Base-by-base conservation (phyloP, 768 basidiomycete species). In the Boletus speciosus region DNA sequence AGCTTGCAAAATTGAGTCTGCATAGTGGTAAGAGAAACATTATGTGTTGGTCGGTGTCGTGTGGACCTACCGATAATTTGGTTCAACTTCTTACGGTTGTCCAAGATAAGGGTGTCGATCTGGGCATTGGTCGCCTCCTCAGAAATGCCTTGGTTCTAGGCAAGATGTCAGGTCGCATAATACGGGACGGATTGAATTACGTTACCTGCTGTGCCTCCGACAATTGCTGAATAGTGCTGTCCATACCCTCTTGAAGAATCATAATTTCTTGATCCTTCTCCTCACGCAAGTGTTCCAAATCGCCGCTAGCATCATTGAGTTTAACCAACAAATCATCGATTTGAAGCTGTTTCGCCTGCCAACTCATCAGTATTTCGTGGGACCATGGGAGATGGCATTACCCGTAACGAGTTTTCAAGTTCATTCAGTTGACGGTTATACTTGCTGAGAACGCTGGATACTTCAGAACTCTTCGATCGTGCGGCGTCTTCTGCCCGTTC, bases 211-310 rank as follows among this genome's bases (percentile, higher is more conserved):
- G 90, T 25, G 88, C 79, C 35, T 98, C 93, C 34, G 85, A 85
- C 39, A 98, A 76, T 62, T 93, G 85, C 55, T 91, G 84, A 43
- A 98, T 84, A 21, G 94, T 96, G 55, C 79, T 83, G 64, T 98
- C 95, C 87, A 98, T 87, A 36, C 93, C 89, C 71, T 94, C 96
- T 68, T 98, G 93, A 61, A 98, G 79, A 66, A 98, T 95, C 67
- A 88, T 78, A 47, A 98, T 90, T 71, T 99, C 97, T 67, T 95
- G 87, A 66, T 98, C 97, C 74, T 98, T 98, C 75, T 99, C 97
- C 14, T 98, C 94, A 34, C 89, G 79, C 6, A 93, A 68, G 29
- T 81, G 84, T 59, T 96, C 93, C 55, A 94, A 61, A 61, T 98
- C 93, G 37, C 75, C 80, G 25, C 78, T 72, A 48, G 89, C 81